Conservation (phyloP, 179 eudicot genomes). For the Heliamphora pulchella region DNA sequence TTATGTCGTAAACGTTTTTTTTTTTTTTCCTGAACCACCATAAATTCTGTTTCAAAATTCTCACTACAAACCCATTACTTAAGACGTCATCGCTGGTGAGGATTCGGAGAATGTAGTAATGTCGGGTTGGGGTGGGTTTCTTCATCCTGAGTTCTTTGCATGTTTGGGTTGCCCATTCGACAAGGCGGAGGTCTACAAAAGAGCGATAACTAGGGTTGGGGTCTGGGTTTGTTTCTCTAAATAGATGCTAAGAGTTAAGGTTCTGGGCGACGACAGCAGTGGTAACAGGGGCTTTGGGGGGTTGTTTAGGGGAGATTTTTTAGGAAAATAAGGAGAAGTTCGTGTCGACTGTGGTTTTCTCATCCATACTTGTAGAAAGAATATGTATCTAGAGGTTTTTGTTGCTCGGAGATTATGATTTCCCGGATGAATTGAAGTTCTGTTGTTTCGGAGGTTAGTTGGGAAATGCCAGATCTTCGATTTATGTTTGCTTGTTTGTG, state of each 20-base stretch:
- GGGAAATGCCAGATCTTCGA: too few species aligned
- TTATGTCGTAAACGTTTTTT: too few species aligned
- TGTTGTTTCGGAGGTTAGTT: neutral
- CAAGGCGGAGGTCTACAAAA: conserved; percentile 56
- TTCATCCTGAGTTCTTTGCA: conserved; percentile 70
- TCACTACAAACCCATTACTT: too few species aligned
- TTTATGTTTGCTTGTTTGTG: too few species aligned
- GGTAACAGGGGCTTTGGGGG: conserved; percentile 14
- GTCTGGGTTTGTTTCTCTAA: conserved; percentile 14
- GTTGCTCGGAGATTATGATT: neutral
- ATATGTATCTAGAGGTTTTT: too few species aligned
- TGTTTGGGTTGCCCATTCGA: conserved; percentile 63
- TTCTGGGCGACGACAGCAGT: neutral
- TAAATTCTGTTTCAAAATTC: too few species aligned
- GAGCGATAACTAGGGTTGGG: conserved; percentile 20
- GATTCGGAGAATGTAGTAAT: conserved; percentile 70
- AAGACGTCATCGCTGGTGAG: conserved; percentile 67
- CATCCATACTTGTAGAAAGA: conserved; percentile 14
- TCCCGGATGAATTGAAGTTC: neutral
- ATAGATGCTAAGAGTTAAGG: neutral
- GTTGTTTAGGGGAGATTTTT: conserved; percentile 14
- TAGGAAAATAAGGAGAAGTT: conserved; percentile 53
- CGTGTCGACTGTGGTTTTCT: conserved; percentile 23
- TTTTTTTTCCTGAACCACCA: too few species aligned
- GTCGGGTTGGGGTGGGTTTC: conserved; percentile 71